Percentiles rank a stretch among this genome's conserved stretches.
phyloP scores from a whole-genome alignment of 2,329 filamentous ascomycete species.

The Ploettnerulaceae sp. region DNA sequence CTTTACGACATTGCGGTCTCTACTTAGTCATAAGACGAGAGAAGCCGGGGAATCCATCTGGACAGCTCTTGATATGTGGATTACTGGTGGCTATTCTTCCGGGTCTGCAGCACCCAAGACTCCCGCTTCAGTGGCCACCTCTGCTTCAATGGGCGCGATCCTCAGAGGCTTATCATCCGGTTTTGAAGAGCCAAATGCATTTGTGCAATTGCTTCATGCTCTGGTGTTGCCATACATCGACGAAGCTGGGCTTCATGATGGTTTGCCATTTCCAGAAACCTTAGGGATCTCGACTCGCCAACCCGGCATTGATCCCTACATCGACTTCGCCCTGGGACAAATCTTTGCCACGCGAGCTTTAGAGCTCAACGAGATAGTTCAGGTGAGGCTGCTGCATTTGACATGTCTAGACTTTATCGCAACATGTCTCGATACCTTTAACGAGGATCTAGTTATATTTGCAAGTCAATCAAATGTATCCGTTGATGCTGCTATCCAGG shows the following conservation, averaged over 20 bases:
- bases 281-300: slow-evolving; percentile 73
- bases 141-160: slow-evolving; percentile 54
- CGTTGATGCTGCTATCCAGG: slow-evolving; percentile 69
- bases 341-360: slow-evolving; percentile 58
- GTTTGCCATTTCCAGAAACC: slow-evolving; percentile 79
- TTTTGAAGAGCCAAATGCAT: slow-evolving; percentile 81
- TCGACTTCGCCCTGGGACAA: slow-evolving; percentile 83
- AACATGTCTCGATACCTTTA: slow-evolving; percentile 78
- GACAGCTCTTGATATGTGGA: slow-evolving; percentile 74
- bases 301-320: slow-evolving; percentile 84
- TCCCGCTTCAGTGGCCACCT: slow-evolving; percentile 17
- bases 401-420: slow-evolving; percentile 81
- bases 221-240: slow-evolving; percentile 63
- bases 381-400: slow-evolving; percentile 68
- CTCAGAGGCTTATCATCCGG: slow-evolving; percentile 70
- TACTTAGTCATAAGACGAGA: slow-evolving; percentile 69
- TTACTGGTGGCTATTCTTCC: slow-evolving; percentile 55
- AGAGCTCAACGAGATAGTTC: slow-evolving; percentile 61
- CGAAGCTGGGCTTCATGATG: slow-evolving; percentile 62
- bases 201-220: slow-evolving; percentile 70
- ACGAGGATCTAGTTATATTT: slow-evolving; percentile 85
- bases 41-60: slow-evolving; percentile 71
- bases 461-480: slow-evolving; percentile 72
- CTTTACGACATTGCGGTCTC: slow-evolving; percentile 69
- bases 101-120: slow-evolving; percentile 39